Base-by-base conservation (phyloP, 129 eudicot genomes). In the Oenanthe sinensis region DNA sequence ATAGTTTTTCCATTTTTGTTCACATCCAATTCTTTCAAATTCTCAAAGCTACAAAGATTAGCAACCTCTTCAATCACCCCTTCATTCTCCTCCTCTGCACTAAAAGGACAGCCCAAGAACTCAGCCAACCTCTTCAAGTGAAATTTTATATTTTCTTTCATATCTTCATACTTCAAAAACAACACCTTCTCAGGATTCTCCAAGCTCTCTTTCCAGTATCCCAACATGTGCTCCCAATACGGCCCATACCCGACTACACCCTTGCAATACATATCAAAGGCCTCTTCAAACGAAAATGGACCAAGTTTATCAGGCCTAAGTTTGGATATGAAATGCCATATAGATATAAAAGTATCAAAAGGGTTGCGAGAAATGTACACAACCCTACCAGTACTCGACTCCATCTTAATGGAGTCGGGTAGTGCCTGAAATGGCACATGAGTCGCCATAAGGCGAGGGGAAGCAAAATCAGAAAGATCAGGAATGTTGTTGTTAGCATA, bases 401-500 rank as follows among this genome's bases (percentile, higher is more conserved):
- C 72, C 43, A 67, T 22, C 10, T 40, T 46, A 17, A 84, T 40
- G 8, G 90, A 71, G 8, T 71, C 73, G 4, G 87, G 87, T 1
- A 86, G 45, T 1, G 87, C 84, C 26, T 20, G 44, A 8, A 75
- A 87, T 12, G 90, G 87, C 49, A 87, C 14, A 47, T 87, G 90
- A 50, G 82, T 78, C 5, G 81, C 54, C 5, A 87, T 74, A 22
- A 83, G 83, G 20, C 82, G 77, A 26, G 87, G 85, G 5, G 74
- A 73, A 4, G 79, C 24, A 28, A 58, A n/a, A 14, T 73, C 2
- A 4, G 80, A 39, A 37, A 79, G 48, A 22, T 75, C 76, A 0
- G 87, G 89, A 62, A 58, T 30, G 12, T 46, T 54, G 26, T 79
- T 55, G 37, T 83, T 48, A 19, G 78, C 81, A 42, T 81, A 86